phyloP scores from a whole-genome alignment of 1,284 basidiomycete species.

The Trichosporon asahii region DNA sequence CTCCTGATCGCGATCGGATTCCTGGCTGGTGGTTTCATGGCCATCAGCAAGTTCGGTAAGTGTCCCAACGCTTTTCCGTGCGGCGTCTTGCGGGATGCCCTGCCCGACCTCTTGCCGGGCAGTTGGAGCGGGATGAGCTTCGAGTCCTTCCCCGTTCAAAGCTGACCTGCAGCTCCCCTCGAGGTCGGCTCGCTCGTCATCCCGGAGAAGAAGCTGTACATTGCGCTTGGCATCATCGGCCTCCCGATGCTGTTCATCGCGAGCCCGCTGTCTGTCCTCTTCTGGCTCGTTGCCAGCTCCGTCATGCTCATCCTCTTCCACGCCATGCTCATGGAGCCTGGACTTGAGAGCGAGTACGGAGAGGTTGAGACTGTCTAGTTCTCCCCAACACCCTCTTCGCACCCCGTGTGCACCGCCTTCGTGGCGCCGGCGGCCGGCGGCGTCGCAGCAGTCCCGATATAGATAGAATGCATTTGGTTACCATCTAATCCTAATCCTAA shows the following conservation, averaged over 20 bases:
- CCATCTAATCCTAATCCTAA: not conserved
- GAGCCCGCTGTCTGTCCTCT: slow-evolving; percentile 51
- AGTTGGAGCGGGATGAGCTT: too few species aligned
- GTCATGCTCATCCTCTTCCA: slow-evolving; percentile 55
- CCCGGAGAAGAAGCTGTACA: slow-evolving; percentile 62
- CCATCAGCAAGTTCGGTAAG: slow-evolving; percentile 86
- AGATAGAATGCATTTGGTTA: slow-evolving; percentile 7
- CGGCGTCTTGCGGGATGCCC: not conserved
- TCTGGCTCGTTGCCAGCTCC: slow-evolving; percentile 51
- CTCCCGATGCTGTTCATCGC: slow-evolving; percentile 51
- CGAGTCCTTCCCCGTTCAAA: not conserved
- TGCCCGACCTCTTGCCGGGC: too few species aligned
- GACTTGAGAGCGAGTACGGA: slow-evolving; percentile 52
- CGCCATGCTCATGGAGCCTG: slow-evolving; percentile 58
- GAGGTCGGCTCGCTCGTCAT: slow-evolving; percentile 53
- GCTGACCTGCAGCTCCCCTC: slow-evolving; percentile 21
- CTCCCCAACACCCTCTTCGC: not conserved
- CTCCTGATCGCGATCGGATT: slow-evolving; percentile 82
- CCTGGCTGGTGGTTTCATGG: slow-evolving; percentile 84
- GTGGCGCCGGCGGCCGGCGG: too few species aligned
- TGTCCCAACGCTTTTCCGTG: slow-evolving; percentile 18
- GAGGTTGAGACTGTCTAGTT: slow-evolving; percentile 41
- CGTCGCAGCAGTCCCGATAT: not conserved
- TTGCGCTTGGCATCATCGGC: slow-evolving; percentile 53
- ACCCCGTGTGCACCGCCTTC: not conserved